Base-by-base conservation (phyloP, 2,329 filamentous ascomycete species). In the Akanthomyces uredinophilus region DNA sequence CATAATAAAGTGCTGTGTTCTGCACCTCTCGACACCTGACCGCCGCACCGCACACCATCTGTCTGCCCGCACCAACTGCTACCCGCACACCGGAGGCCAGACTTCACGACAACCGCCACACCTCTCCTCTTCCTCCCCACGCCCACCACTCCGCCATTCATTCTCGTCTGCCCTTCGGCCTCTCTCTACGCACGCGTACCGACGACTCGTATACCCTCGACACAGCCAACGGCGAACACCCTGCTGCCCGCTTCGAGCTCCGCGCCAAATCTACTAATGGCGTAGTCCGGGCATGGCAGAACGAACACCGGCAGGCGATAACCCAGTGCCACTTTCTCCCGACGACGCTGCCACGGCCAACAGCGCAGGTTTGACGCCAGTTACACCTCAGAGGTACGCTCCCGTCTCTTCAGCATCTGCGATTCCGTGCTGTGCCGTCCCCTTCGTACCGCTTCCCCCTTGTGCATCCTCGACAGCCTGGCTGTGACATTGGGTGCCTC, bases 261-360 rank as follows among this genome's bases (percentile, higher is more conserved):
- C 69, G 69, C 70, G 71, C 72, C 71, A 73, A 71, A 75, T 74
- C 78, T 81, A 78, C 82, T 79, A 75, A 86, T 86, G 83, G 83
- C 83, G 83, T 86, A 85, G 83, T 83, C 81, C 70, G 73, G 75
- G 75, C 82, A 86, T 86, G 84, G 83, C 83, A 85, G 83, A 86
- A 81, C 83, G 79, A 85, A 86, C 76, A 75, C 70, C 73, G 74
- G 72, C 74, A 80, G 77, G 78, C 77, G 80, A 83, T 75, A 80
- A 81, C 81, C 78, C 82, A 78, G 77, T 77, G 79, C 81, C 77
- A 78, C 79, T 79, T 70, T 74, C 77, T 68, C 68, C 74, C 68
- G 70, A 73, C 71, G 67, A 71, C 64, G 68, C 70, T 64, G 65
- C 70, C 43, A 63, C 67, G 68, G 58, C 61, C 55, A 60, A 27